Evolutionary conservation across 2,329 filamentous ascomycete species (phyloP).

Genomic region (Cladosporium sp.): DNA sequence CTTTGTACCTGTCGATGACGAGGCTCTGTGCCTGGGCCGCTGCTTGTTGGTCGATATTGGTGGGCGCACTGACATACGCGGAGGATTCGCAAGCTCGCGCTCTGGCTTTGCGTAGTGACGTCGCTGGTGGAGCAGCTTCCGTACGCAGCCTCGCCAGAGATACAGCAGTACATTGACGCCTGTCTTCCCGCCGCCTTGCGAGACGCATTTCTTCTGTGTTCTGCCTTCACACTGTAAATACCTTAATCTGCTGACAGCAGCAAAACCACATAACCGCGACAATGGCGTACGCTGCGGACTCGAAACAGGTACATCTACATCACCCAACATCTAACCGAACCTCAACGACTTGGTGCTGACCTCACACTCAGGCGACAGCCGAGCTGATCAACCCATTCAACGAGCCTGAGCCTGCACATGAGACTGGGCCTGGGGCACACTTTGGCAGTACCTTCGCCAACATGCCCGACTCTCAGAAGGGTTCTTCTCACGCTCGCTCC

Average conservation of each 20-base stretch:
- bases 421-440: conserved; percentile 61
- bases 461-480: conserved; percentile 30
- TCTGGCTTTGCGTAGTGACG: not conserved
- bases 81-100: not conserved
- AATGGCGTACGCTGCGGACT: conserved; percentile 6
- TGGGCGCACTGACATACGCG: not conserved
- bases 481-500: conserved; percentile 8
- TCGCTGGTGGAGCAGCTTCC: not conserved
- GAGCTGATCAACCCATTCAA: conserved; percentile 67
- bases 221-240: too few species aligned
- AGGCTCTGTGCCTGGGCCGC: not conserved
- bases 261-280: not conserved
- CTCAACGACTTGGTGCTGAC: conserved; percentile 15
- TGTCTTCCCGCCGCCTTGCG: not conserved
- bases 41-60: not conserved
- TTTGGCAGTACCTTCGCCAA: conserved; percentile 47
- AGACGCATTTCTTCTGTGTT: too few species aligned
- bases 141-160: not conserved
- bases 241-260: not conserved
- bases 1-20: conserved; percentile 5
- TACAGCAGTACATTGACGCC: not conserved
- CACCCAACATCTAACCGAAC: not conserved
- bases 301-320: conserved; percentile 1
- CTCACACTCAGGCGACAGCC: conserved; percentile 52
- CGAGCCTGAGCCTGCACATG: conserved; percentile 62